A percentile compares a stretch with the other conserved stretches of the same genome.
These are phyloP conservation scores for Calonectria leucothoes DNA, from an alignment of 2,329 filamentous ascomycete species.

Conservation along the genomic window DNA sequence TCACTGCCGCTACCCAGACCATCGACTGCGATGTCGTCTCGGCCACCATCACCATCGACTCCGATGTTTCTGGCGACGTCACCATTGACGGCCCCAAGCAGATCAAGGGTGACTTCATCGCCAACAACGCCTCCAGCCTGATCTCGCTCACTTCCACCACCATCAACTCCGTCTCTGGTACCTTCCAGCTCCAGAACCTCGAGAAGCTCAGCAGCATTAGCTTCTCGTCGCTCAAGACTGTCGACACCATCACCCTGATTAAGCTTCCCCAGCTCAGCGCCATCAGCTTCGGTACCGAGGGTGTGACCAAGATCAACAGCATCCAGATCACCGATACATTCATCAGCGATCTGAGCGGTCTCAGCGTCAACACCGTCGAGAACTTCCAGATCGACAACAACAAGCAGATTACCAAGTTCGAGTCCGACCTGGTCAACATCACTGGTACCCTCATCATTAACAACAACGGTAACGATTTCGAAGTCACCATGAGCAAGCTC, in stretches of 20 bases:
- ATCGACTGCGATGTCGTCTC: constrained; percentile 77
- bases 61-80: constrained; percentile 66
- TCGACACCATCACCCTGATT: constrained; percentile 77
- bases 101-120: constrained; percentile 68
- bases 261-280: constrained; percentile 73
- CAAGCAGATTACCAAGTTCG: constrained; percentile 78
- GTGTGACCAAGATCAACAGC: constrained; percentile 73
- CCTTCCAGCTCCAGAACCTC: constrained; percentile 76
- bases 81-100: constrained; percentile 69
- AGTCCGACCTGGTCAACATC: constrained; percentile 82
- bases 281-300: constrained; percentile 61
- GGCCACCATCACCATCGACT: constrained; percentile 75
- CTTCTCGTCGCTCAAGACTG: constrained; percentile 73
- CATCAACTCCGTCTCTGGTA: constrained; percentile 74
- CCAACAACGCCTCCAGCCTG: constrained; percentile 71
- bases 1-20: constrained; percentile 69
- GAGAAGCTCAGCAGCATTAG: constrained; percentile 75
- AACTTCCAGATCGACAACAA: constrained; percentile 92
- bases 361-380: constrained; percentile 80
- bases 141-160: constrained; percentile 70
- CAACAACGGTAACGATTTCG: constrained; percentile 81
- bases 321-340: constrained; percentile 89
- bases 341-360: constrained; percentile 81
- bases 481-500: constrained; percentile 82
- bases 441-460: constrained; percentile 77